These are phyloP conservation scores for Myxozyma udenii DNA, from an alignment of 805 yeast species.

Conservation along the genomic window DNA sequence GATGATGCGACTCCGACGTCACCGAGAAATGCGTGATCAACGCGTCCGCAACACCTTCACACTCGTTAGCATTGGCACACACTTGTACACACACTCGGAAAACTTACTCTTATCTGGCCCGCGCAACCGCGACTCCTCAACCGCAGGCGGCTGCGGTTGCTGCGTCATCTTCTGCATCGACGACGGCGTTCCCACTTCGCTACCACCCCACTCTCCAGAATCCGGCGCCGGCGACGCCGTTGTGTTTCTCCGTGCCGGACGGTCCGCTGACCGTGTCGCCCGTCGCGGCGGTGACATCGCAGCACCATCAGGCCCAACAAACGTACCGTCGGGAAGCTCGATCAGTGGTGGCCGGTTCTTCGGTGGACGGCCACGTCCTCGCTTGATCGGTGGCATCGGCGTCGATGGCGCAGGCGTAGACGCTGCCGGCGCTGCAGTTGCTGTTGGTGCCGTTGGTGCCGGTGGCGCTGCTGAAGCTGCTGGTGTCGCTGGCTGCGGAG, in stretches of 20 bases:
- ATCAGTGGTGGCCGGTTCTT: neutral
- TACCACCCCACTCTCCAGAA: neutral
- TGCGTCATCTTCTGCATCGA: neutral
- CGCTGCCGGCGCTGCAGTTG: neutral
- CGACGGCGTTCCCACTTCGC: neutral
- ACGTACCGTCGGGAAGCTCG: neutral
- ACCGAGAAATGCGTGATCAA: slow-evolving; percentile 24
- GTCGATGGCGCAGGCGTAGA: neutral
- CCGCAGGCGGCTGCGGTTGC: slow-evolving; percentile 2
- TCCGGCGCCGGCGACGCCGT: slow-evolving; percentile 1
- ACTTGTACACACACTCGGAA: no score
- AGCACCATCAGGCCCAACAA: neutral
- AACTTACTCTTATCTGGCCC: slow-evolving; percentile 21
- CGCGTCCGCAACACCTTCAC: slow-evolving; percentile 21
- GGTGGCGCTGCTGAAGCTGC: neutral
- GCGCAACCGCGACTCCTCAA: slow-evolving; percentile 24
- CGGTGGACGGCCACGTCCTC: slow-evolving; percentile 4
- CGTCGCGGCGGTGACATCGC: neutral
- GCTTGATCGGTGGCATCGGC: neutral
- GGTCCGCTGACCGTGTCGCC: neutral
- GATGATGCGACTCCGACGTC: slow-evolving; percentile 9
- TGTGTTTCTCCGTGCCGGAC: neutral
- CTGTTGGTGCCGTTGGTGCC: neutral
- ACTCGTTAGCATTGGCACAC: neutral
- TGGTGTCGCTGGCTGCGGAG: neutral